Evolutionary conservation across 108 stramenopile genomes (phyloP).

Genomic region (Cyclotella atomus): DNA sequence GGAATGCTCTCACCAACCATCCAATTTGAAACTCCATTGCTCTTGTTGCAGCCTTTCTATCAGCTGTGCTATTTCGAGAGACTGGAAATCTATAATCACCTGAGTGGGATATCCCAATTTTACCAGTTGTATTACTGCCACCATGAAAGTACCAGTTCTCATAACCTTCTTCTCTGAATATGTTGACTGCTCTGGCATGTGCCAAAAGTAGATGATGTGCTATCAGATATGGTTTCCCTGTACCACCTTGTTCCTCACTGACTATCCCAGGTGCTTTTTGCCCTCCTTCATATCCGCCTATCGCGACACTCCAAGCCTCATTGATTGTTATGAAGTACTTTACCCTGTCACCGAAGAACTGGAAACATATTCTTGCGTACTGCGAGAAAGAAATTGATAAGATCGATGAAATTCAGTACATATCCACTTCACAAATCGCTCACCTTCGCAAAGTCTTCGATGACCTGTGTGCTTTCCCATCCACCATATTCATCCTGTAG

Average conservation of each 20-base stretch:
- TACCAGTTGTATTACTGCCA: constrained; percentile 45
- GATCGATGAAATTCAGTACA: background rate
- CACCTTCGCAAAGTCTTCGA: constrained; percentile 68
- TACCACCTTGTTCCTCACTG: constrained; percentile 28
- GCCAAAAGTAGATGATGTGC: constrained; percentile 87
- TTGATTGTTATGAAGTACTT: constrained; percentile 95
- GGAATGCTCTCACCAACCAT: constrained; percentile 63
- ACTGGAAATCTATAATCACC: constrained; percentile 85
- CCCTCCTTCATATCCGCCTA: constrained; percentile 86
- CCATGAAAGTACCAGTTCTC: constrained; percentile 14
- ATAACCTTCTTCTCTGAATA: constrained; percentile 71
- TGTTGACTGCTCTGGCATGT: constrained; percentile 83
- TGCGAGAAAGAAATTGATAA: constrained; percentile 55
- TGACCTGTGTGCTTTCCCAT: constrained; percentile 64
- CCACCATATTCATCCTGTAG: constrained; percentile 85
- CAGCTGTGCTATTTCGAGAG: constrained; percentile 40
- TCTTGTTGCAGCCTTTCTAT: constrained; percentile 79
- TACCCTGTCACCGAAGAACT: constrained; percentile 89
- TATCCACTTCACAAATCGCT: too few species aligned
- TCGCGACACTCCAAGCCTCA: constrained; percentile 89
- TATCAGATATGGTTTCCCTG: constrained; percentile 66
- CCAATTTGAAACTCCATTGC: constrained; percentile 88
- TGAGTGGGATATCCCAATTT: constrained; percentile 85
- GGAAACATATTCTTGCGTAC: constrained; percentile 92
- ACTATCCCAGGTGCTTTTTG: constrained; percentile 85